These are phyloP conservation scores for Tulasnella sp. DNA, from an alignment of 768 basidiomycete species.

Conservation along the genomic window DNA sequence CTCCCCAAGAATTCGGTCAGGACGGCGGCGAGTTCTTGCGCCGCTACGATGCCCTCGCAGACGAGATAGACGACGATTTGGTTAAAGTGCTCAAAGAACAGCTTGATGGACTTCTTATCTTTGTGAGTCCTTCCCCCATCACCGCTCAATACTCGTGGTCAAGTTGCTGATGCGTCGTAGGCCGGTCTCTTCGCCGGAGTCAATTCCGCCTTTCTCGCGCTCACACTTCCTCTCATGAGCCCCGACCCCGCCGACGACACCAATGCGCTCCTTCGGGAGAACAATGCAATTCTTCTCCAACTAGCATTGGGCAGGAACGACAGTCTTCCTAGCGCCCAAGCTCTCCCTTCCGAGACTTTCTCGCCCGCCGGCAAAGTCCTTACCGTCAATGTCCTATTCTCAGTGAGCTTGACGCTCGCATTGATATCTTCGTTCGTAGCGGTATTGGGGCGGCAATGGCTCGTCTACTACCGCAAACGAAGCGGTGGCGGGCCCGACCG, in stretches of 20 bases:
- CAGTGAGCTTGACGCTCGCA: neutral
- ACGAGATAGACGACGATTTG: neutral
- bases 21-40: neutral
- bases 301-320: neutral
- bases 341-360: neutral
- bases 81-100: neutral
- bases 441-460: neutral
- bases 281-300: neutral
- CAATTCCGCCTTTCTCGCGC: neutral
- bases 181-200: neutral
- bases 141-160: neutral
- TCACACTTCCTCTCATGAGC: neutral
- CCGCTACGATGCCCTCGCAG: neutral
- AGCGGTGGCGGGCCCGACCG: neutral
- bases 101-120: neutral
- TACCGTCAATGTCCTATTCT: neutral
- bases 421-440: neutral
- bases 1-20: neutral
- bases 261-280: neutral
- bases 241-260: neutral
- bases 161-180: neutral
- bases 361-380: neutral
- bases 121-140: neutral
- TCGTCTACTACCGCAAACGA: neutral
- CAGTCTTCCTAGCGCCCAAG: neutral